Percentiles rank a stretch among this genome's conserved stretches.
These are phyloP conservation scores for Mycena polygramma DNA, from an alignment of 768 basidiomycete genomes.

Conservation along the genomic window DNA sequence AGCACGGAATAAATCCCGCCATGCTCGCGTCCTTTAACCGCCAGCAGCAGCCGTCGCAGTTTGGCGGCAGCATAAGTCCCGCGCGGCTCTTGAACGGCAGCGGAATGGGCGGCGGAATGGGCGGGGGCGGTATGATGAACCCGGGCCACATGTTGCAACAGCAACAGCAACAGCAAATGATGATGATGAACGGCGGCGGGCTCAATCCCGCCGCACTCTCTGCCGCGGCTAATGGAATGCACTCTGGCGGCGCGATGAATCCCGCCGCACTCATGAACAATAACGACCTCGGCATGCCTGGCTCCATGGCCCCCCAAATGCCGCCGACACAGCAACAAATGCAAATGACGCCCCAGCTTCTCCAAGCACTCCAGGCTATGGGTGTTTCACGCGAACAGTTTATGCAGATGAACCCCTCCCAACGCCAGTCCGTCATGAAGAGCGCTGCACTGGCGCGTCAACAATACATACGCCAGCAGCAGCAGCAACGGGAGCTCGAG, in stretches of 20 bases:
- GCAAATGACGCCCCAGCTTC: conserved; percentile 20
- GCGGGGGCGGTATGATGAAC: conserved; percentile 25
- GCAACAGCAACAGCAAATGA: conserved; percentile 23
- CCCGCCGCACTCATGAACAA: conserved; percentile 27
- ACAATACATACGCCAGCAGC: conserved; percentile 29
- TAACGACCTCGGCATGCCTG: conserved; percentile 14
- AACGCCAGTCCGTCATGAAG: conserved; percentile 25
- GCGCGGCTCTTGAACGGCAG: conserved; percentile 30
- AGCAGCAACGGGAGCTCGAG: conserved; percentile 16
- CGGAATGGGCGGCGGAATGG: not conserved
- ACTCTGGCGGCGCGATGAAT: conserved; percentile 20
- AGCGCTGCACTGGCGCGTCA: conserved; percentile 19
- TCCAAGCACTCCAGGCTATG: conserved; percentile 16
- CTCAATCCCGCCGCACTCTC: conserved; percentile 28
- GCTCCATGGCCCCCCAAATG: conserved; percentile 25
- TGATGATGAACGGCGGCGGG: conserved; percentile 31
- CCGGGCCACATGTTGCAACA: conserved; percentile 34
- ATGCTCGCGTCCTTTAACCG: conserved; percentile 37
- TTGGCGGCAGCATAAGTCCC: conserved; percentile 28
- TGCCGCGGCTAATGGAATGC: conserved; percentile 12
- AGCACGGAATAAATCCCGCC: conserved; percentile 35
- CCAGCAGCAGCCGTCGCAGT: conserved; percentile 23
- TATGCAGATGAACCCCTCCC: conserved; percentile 21
- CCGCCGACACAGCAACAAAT: not conserved
- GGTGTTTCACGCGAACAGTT: conserved; percentile 37